These are phyloP conservation scores for Pycnococcus provasolii DNA, from an alignment of 139 green algal genomes.

Conservation along the genomic window DNA sequence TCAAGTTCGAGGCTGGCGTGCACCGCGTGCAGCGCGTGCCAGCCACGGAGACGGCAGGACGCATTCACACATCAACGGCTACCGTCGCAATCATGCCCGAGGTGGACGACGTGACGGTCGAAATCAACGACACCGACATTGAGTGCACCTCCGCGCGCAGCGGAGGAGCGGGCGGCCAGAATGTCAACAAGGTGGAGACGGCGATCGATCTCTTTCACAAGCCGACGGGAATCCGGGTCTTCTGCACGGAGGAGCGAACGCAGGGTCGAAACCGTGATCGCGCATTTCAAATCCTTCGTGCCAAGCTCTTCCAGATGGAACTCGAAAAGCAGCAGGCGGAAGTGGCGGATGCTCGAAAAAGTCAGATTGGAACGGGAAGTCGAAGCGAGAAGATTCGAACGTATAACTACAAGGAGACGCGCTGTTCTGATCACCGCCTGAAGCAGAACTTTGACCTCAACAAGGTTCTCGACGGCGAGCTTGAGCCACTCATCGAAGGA, in stretches of 20 bases:
- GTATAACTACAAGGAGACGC: conserved; percentile 95
- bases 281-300: conserved; percentile 74
- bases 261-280: conserved; percentile 86
- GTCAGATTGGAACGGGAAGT: conserved; percentile 77
- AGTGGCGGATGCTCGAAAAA: conserved; percentile 45
- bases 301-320: conserved; percentile 78
- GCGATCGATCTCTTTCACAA: conserved; percentile 96
- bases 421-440: conserved; percentile 84
- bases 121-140: conserved; percentile 75
- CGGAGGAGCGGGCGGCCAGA: conserved; percentile 81
- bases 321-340: conserved; percentile 54
- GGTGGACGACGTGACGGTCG: conserved; percentile 67
- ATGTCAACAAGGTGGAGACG: conserved; percentile 93
- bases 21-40: conserved; percentile 96
- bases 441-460: conserved; percentile 93
- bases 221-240: conserved; percentile 79
- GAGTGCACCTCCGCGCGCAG: conserved; percentile 72
- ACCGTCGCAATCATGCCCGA: conserved; percentile 71
- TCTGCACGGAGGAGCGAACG: conserved; percentile 82
- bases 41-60: conserved; percentile 73
- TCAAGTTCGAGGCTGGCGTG: conserved; percentile 95
- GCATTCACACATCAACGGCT: conserved; percentile 91
- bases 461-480: conserved; percentile 57
- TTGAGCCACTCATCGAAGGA: conserved; percentile 68
- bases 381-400: conserved; percentile 94